Base-by-base conservation (phyloP, 768 basidiomycete species). In the Coprinopsis sp. region DNA sequence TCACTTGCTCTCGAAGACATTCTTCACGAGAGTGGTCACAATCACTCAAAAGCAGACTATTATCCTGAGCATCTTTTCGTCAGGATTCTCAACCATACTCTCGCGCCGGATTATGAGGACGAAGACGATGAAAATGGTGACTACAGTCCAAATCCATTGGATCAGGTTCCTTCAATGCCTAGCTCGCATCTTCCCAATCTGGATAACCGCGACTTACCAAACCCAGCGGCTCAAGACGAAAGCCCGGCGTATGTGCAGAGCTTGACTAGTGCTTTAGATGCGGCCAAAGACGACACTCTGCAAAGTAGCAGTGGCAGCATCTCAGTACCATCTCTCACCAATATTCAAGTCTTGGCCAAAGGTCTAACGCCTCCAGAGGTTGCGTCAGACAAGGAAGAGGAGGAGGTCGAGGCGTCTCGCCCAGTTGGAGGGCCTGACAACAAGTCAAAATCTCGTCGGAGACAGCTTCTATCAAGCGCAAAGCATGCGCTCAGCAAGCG, bases 1-100 rank as follows among this genome's bases (percentile, higher is more conserved):
- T 78, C 81, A 0, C 74, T 85, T 7, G 76, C 80, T 0, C 62
- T 87, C 23, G 81, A 86, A 58, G 84, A 85, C 52, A 68, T 84
- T 24, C 66, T 85, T 4, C 76, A 79, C 49, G 69, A 72, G 43
- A 74, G 73, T 16, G 70, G 71, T 4, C 71, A 80, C 33, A 71
- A 71, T 28, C 64, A 72, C 23, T 72, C 70, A 24, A 75, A 76
- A 50, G 71, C 66, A 22, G 71, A 74, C 42, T 74, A 73, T 38
- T 75, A 71, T 46, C 60, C 64, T 6, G 71, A 76, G 43, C 84
- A 86, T 55, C 69, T 88, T 16, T 87, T 85, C 64, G 65, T 85
- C 21, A 76, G 78, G 8, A 58, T 82, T 34, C 65, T 85, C 6
- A 73, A 71, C 38, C 79, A 84, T 54, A 65, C 70, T 3, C 59